Evolutionary conservation across 2,329 filamentous ascomycete species (phyloP).

Genomic region (Macrophomina tecta): DNA sequence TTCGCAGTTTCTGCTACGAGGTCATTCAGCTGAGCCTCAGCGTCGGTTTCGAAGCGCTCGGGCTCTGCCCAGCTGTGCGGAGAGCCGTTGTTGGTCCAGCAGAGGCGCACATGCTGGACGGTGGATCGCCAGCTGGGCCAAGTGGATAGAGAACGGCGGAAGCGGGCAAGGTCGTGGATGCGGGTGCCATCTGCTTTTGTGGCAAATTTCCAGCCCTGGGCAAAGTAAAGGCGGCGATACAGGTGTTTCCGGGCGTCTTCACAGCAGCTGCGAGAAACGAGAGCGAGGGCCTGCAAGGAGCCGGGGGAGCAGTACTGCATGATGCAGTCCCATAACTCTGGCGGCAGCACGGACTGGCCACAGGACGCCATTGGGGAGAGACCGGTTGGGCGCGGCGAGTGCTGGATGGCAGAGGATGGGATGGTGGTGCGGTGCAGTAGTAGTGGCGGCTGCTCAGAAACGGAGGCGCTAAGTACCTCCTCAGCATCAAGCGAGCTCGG

Average conservation of each 20-base stretch:
- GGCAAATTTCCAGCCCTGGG: neutral
- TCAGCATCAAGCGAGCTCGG: no score
- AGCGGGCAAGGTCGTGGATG: neutral
- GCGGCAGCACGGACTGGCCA: neutral
- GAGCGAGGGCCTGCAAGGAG: neutral
- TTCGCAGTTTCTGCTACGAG: slow-evolving; percentile 3
- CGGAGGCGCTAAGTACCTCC: no score
- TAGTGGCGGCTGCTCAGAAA: no score
- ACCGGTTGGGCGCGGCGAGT: no score
- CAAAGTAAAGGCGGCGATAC: neutral
- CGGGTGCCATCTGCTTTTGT: neutral
- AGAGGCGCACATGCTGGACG: neutral
- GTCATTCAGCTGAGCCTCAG: neutral
- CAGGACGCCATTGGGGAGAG: neutral
- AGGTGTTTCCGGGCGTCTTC: slow-evolving; percentile 5
- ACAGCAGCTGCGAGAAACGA: slow-evolving; percentile 1
- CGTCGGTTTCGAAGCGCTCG: neutral
- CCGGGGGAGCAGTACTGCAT: neutral
- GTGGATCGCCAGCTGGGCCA: neutral
- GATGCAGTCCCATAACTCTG: slow-evolving; percentile 4
- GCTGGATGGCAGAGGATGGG: neutral
- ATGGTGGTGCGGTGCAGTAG: neutral
- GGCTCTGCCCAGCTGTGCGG: slow-evolving; percentile 3
- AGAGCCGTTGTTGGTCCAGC: slow-evolving; percentile 6
- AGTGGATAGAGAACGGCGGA: neutral